These are phyloP conservation scores for Fusarium acutatum DNA, from an alignment of 2,329 filamentous ascomycete species.

Conservation along the genomic window DNA sequence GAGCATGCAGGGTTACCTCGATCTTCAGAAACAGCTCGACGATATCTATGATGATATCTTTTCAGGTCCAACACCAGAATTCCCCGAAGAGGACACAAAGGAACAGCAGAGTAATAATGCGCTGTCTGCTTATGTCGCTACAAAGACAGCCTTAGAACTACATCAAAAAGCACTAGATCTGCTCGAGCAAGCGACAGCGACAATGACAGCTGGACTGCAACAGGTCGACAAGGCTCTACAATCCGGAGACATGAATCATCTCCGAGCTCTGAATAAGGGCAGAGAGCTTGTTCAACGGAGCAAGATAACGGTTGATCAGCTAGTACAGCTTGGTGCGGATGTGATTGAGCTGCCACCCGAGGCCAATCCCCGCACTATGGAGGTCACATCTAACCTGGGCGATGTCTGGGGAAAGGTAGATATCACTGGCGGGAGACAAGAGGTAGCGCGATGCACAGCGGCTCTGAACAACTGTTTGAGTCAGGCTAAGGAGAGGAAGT, in stretches of 20 bases:
- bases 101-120: constrained; percentile 51
- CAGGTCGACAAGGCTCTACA: constrained; percentile 54
- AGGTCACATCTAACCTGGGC: constrained; percentile 44
- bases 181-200: constrained; percentile 49
- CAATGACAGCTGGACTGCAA: constrained; percentile 46
- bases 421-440: constrained; percentile 54
- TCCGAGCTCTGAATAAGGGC: constrained; percentile 20
- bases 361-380: constrained; percentile 55
- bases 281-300: constrained; percentile 16
- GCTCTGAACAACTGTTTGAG: constrained; percentile 45
- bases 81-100: constrained; percentile 61
- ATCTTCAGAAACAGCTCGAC: constrained; percentile 58
- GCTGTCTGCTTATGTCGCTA: constrained; percentile 49
- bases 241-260: constrained; percentile 43
- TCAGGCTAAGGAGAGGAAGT: constrained; percentile 44
- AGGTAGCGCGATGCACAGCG: constrained; percentile 48
- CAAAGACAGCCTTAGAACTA: constrained; percentile 47
- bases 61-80: constrained; percentile 59
- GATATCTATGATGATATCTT: constrained; percentile 62
- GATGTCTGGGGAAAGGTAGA: constrained; percentile 62
- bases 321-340: constrained; percentile 17
- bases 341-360: constrained; percentile 40
- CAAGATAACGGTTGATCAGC: constrained; percentile 14
- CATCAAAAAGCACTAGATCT: constrained; percentile 53
- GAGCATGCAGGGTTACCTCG: constrained; percentile 47